These are phyloP conservation scores for Exophiala oligosperma DNA, from an alignment of 2,329 filamentous ascomycete species.

Conservation along the genomic window DNA sequence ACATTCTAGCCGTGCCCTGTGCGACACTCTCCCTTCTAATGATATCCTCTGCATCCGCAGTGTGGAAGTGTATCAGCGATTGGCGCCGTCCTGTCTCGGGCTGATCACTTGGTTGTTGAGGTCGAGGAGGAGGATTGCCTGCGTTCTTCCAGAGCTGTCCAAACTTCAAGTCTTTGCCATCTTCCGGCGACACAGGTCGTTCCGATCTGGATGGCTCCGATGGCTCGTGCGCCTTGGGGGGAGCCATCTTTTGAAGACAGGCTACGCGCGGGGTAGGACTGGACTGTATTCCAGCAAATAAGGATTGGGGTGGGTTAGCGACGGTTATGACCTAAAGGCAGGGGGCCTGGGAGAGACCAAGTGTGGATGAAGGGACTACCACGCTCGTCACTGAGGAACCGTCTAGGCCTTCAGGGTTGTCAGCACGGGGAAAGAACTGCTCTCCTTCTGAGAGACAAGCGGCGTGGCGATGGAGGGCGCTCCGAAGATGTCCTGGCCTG, in stretches of 20 bases:
- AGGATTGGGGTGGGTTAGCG: slow-evolving; percentile 1
- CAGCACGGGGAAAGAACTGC: neutral
- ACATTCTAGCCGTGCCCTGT: slow-evolving; percentile 16
- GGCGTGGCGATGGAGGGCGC: neutral
- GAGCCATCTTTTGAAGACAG: slow-evolving; percentile 15
- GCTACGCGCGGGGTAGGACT: slow-evolving; percentile 16
- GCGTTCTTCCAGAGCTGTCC: slow-evolving; percentile 28
- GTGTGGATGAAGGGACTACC: slow-evolving; percentile 6
- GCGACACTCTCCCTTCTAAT: slow-evolving; percentile 28
- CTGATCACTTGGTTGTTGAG: slow-evolving; percentile 9
- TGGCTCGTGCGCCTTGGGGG: slow-evolving; percentile 11
- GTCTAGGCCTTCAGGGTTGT: slow-evolving; percentile 6
- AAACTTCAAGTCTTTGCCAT: slow-evolving; percentile 27
- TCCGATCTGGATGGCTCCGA: neutral
- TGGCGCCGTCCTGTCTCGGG: slow-evolving; percentile 21
- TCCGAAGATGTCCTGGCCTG: slow-evolving; percentile 8
- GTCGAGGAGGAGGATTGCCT: slow-evolving; percentile 16
- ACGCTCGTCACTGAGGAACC: slow-evolving; percentile 16
- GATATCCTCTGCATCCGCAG: slow-evolving; percentile 27
- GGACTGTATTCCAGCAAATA: slow-evolving; percentile 1
- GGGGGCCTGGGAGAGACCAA: slow-evolving; percentile 2
- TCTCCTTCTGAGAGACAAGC: neutral
- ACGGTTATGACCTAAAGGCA: slow-evolving; percentile 5
- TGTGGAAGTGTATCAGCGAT: slow-evolving; percentile 31
- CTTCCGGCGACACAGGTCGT: slow-evolving; percentile 10